phyloP scores from a whole-genome alignment of 345 rosid species.

The Acer negundo region DNA sequence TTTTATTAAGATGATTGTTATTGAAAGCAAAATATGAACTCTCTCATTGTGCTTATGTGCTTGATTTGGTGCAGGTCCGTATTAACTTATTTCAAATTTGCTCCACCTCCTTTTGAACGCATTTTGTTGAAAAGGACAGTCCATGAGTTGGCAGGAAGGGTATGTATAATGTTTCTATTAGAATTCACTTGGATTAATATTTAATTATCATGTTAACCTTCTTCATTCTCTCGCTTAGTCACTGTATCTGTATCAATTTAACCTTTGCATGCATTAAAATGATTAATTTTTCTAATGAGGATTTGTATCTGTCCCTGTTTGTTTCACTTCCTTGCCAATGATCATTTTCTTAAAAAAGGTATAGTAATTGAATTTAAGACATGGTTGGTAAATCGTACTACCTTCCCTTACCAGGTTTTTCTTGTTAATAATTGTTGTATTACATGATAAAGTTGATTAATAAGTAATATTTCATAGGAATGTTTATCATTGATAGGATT shows the following conservation, averaged over 20 bases:
- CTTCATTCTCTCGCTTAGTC: not conserved
- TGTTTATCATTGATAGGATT: not conserved
- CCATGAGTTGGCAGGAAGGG: constrained; percentile 46
- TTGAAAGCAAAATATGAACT: not conserved
- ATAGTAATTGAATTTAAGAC: too few species aligned
- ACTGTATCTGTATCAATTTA: not conserved
- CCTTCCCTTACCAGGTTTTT: not conserved
- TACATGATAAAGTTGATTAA: not conserved
- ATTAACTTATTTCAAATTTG: constrained; percentile 63
- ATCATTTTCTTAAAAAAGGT: not conserved
- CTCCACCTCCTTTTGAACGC: constrained; percentile 81
- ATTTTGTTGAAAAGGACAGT: constrained; percentile 39
- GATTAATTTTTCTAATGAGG: not conserved
- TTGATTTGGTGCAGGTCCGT: constrained; percentile 57
- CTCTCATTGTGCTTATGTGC: not conserved
- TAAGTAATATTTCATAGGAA: not conserved
- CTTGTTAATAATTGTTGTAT: not conserved
- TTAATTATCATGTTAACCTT: not conserved
- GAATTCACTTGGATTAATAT: not conserved
- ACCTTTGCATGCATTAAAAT: not conserved
- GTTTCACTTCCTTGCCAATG: not conserved
- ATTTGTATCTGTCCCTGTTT: not conserved
- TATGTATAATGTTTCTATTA: constrained; percentile 26
- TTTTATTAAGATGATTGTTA: not conserved
- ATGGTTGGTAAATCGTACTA: not conserved